Base-by-base conservation (phyloP, 2,329 filamentous ascomycete genomes). In the Cordyceps pruinosa region DNA sequence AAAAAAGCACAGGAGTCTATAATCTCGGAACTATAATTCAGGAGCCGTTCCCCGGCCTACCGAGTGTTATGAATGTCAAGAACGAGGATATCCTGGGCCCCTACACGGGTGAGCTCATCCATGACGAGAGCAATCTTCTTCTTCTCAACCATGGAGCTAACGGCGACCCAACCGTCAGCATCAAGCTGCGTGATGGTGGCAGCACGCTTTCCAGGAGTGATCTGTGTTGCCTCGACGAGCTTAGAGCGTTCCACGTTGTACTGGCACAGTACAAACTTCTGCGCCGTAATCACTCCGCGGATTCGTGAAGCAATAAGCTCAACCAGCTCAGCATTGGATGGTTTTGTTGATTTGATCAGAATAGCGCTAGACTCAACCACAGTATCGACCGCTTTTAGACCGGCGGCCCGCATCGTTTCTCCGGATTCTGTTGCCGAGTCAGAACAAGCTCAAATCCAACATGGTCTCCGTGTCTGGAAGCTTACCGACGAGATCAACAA, bases 331-430 rank as follows among this genome's bases (percentile, higher is more conserved):
- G 85, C 83, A 72, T 96, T 89, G 60, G 87, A 89, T 5, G 92
- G 87, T 58, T 85, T 82, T 69, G 87, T 90, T 42, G 91, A 96
- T 77, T 93, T 93, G 78, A 99, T 92, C 58, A 99, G 82, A 48
- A 97, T 87, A 32, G 94, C 92, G 19, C 87, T 89, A 56, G 88
- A 92, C 58, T 90, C 86, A 52, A 97, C 82, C 26, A 99, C 91
- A 2, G 94, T 99, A 65, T 94, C 91, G 65, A 97, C 97, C 57
- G 93, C 87, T 75, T 91, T 92, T 51, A 99, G 81, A 25, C 94
- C 94, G 44, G 93, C 93, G 21, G 93, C 94, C 68, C 89, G 88
- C 94, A 99, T 99, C 0, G 94, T 99, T 74, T 97, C 93, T 57
- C 94, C 94, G 21, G 94, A 97, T 78, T 99, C 93, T 94, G 34